A percentile compares a stretch with the other conserved stretches of the same genome.
Conservation (phyloP, 768 basidiomycete genomes). For the Termitomyces sp. region DNA sequence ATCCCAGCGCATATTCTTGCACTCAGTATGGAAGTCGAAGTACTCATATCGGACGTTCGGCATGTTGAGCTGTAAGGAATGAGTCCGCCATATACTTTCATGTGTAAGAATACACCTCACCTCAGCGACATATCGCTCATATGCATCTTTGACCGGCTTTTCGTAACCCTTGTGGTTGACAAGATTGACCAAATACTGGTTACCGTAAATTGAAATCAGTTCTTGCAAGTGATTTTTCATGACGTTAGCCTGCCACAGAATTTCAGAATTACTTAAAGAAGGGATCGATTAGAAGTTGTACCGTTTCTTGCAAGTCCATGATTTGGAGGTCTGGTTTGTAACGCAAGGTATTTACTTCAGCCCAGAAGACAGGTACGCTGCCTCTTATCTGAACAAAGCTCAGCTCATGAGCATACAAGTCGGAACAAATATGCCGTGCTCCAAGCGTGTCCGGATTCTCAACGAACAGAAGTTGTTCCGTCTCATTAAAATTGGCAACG, state of each 20-base stretch:
- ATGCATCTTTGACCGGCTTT: constrained; percentile 92
- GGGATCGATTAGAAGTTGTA: constrained; percentile 32
- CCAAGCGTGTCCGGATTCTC: constrained; percentile 51
- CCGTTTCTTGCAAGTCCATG: constrained; percentile 90
- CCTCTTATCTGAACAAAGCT: constrained; percentile 95
- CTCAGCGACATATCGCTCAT: constrained; percentile 73
- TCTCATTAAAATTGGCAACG: constrained; percentile 97
- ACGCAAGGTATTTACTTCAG: constrained; percentile 90
- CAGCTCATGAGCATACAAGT: constrained; percentile 53
- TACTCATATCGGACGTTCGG: constrained; percentile 83
- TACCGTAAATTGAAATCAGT: constrained; percentile 73
- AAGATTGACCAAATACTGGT: constrained; percentile 81
- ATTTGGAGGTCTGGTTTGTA: constrained; percentile 97
- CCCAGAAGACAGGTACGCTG: constrained; percentile 94
- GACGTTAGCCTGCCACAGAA: constrained; percentile 55
- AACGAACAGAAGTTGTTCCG: constrained; percentile 88
- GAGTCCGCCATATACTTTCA: constrained; percentile 9
- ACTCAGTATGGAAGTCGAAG: constrained; percentile 97
- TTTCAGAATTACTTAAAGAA: neutral
- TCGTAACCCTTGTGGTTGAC: constrained; percentile 95
- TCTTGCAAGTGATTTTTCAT: constrained; percentile 73
- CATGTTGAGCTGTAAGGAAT: constrained; percentile 51
- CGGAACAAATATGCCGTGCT: constrained; percentile 39
- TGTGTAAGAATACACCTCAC: constrained; percentile 32
- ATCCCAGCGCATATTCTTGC: constrained; percentile 93